A percentile compares a stretch with the other conserved stretches of the same genome.
Conservation (phyloP, 306 rosid genomes). For the cucumber (Cucumis sativus) region DNA sequence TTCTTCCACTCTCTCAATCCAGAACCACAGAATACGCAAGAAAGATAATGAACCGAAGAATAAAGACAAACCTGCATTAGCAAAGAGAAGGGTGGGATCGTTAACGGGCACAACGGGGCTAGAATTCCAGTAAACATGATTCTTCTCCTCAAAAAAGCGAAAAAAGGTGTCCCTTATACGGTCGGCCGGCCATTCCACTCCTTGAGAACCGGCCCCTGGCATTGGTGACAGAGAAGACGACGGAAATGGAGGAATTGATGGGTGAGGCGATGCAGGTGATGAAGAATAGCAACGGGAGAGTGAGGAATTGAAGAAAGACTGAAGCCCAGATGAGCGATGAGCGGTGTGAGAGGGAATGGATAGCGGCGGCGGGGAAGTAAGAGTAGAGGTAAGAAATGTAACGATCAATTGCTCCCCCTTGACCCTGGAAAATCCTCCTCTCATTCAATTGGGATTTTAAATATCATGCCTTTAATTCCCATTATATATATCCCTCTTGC, state of each 20-base stretch:
- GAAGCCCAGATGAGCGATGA: neutral
- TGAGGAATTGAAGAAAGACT: neutral
- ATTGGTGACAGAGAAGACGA: conserved; percentile 8
- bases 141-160: conserved; percentile 42
- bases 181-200: conserved; percentile 35
- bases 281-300: neutral
- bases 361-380: conserved; percentile 18
- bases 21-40: neutral
- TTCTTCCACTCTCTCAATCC: neutral
- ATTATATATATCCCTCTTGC: neutral
- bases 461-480: neutral
- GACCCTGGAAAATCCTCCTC: conserved; percentile 7
- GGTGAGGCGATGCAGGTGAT: neutral
- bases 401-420: conserved; percentile 3
- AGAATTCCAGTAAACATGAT: conserved; percentile 44
- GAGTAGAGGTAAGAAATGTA: neutral
- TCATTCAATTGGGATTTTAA: conserved; percentile 11
- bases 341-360: neutral
- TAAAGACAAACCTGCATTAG: conserved; percentile 57
- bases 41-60: neutral
- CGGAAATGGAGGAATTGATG: neutral
- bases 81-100: conserved; percentile 83
- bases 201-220: conserved; percentile 17
- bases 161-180: conserved; percentile 32
- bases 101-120: conserved; percentile 91